A percentile compares a stretch with the other conserved stretches of the same genome.
These are phyloP conservation scores for Claviceps sp. DNA, from an alignment of 2,329 filamentous ascomycete genomes.

Conservation along the genomic window DNA sequence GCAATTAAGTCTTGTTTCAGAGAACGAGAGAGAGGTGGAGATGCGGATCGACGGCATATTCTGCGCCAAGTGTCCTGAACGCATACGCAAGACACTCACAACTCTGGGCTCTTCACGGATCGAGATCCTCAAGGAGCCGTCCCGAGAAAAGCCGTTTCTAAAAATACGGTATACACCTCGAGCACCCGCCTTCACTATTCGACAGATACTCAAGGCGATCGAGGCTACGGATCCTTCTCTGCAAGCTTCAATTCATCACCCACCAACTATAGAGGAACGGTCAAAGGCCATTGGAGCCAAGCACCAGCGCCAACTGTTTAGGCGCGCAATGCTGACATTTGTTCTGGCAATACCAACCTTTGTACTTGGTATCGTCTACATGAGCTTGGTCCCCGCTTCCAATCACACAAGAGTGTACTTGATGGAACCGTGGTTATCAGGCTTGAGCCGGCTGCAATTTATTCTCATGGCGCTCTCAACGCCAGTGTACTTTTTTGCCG, in stretches of 20 bases:
- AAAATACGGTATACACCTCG: conserved; percentile 57
- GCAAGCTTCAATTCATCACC: conserved; percentile 57
- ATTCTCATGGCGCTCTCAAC: conserved; percentile 70
- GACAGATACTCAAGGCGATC: conserved; percentile 58
- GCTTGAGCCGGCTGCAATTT: conserved; percentile 65
- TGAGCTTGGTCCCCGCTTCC: conserved; percentile 56
- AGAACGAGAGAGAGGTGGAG: conserved; percentile 41
- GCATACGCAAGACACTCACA: conserved; percentile 39
- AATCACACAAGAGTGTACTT: conserved; percentile 49
- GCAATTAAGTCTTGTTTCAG: conserved; percentile 23
- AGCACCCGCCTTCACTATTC: conserved; percentile 57
- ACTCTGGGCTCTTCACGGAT: conserved; percentile 37
- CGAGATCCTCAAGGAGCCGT: conserved; percentile 39
- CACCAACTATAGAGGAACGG: conserved; percentile 71
- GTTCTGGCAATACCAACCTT: conserved; percentile 69
- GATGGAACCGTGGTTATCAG: conserved; percentile 56
- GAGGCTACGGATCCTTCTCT: conserved; percentile 53
- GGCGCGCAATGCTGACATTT: conserved; percentile 57
- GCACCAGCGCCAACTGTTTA: conserved; percentile 55
- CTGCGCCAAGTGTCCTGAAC: conserved; percentile 55
- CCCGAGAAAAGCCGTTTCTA: conserved; percentile 51
- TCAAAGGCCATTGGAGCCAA: conserved; percentile 57
- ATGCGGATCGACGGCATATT: conserved; percentile 60
- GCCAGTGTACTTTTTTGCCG: conserved; percentile 74
- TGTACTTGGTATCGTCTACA: conserved; percentile 78